These are phyloP conservation scores for Mycena venus DNA, from an alignment of 768 basidiomycete species.

Conservation along the genomic window DNA sequence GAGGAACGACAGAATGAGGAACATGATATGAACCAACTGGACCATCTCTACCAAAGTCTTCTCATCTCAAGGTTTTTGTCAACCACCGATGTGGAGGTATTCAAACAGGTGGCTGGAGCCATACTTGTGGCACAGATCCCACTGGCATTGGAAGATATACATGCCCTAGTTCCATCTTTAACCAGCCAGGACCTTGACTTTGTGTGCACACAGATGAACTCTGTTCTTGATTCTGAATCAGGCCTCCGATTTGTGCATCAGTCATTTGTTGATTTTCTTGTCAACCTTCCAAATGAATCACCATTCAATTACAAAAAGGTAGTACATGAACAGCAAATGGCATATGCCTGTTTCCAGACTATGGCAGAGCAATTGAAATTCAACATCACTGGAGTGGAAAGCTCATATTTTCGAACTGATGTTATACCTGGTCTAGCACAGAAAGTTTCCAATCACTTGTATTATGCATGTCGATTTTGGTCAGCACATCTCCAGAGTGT, in stretches of 20 bases:
- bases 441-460: not conserved
- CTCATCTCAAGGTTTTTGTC: not conserved
- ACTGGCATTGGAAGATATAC: not conserved
- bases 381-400: constrained; percentile 3
- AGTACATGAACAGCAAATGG: not conserved
- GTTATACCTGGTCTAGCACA: not conserved
- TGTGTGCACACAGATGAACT: not conserved
- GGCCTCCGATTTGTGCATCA: constrained; percentile 16
- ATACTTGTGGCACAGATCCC: not conserved
- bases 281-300: not conserved
- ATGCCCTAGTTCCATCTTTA: not conserved
- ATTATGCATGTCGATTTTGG: constrained; percentile 10
- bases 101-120: not conserved
- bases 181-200: not conserved
- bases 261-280: constrained; percentile 9
- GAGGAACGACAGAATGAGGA: not conserved
- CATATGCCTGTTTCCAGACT: not conserved
- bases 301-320: not conserved
- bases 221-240: constrained; percentile 5
- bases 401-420: not conserved
- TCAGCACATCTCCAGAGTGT: not conserved
- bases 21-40: not conserved
- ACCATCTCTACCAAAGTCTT: not conserved
- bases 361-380: constrained; percentile 1
- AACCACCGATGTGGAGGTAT: not conserved